phyloP scores from a whole-genome alignment of 2,329 filamentous ascomycete species.

The Chrysoporthe austroafricana region DNA sequence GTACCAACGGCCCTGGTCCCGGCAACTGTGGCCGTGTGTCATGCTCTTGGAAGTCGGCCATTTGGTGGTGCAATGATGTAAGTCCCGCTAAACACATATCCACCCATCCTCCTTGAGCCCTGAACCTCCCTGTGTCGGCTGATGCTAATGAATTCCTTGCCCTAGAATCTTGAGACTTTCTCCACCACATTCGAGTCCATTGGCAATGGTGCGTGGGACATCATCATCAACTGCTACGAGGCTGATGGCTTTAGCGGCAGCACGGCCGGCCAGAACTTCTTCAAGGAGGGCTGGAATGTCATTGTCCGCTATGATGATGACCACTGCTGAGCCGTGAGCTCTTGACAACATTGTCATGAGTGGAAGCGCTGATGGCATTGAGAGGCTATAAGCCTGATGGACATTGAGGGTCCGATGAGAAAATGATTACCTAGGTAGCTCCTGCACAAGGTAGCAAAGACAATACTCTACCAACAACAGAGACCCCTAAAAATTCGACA shows the following conservation, averaged over 20 bases:
- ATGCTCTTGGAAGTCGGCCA: slow-evolving; percentile 5
- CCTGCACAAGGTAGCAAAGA: too few relatives aligned
- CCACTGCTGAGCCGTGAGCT: neutral
- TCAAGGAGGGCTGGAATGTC: slow-evolving; percentile 18
- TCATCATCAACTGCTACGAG: slow-evolving; percentile 6
- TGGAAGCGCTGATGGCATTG: neutral
- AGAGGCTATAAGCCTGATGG: too few relatives aligned
- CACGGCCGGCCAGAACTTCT: slow-evolving; percentile 17
- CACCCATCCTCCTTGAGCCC: neutral
- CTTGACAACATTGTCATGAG: neutral
- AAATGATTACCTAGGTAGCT: too few relatives aligned
- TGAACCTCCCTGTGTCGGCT: neutral
- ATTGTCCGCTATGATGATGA: slow-evolving; percentile 11
- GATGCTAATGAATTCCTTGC: neutral
- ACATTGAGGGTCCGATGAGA: too few relatives aligned
- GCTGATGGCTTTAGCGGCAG: neutral
- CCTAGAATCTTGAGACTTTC: neutral
- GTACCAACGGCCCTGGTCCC: slow-evolving; percentile 7
- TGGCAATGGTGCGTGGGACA: slow-evolving; percentile 14
- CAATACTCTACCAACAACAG: too few relatives aligned
- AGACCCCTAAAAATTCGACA: too few relatives aligned
- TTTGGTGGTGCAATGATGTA: slow-evolving; percentile 20
- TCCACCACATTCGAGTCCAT: slow-evolving; percentile 11
- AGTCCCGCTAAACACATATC: neutral
- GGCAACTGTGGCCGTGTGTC: slow-evolving; percentile 18